Evolutionary conservation across 129 eudicot species (phyloP), one percentile per base, ranked within the genome.

Genomic region (Solidago caesia): DNA sequence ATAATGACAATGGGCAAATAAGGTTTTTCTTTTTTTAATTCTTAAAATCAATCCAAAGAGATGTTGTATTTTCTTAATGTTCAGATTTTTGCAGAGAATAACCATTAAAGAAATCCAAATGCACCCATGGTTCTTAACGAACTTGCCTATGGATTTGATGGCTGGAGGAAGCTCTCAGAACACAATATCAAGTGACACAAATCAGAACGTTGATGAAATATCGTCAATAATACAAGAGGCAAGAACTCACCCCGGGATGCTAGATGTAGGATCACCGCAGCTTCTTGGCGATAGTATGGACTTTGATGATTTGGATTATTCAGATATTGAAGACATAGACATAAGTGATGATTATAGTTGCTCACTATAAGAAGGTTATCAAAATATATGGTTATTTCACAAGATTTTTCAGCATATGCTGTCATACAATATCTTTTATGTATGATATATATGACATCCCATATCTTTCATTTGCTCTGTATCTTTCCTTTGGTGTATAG

Each of bases 81-180:
- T 48, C 8, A 27, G 26, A 15, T 67, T 14, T 78, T 61, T 62
- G 76, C 75, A 89, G 95, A 84, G 95, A 82, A 84, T 89, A 79
- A 89, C 82, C 10, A 74, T 89, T 62, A 81, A 75, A 21, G 95
- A 89, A 72, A 89, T 86, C 21, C 86, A 79, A 75, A 84, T 26
- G 52, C 95, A 89, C 44, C 91, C 89, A 51, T 86, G 95, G 95
- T 89, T 81, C 70, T 58, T 84, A 82, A 82, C 59, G 72, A 89
- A 89, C 85, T 86, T 89, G 82, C 91, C 95, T 5, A 49, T 78
- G n/a, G 95, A 89, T 72, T 71, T 86, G 44, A 58, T 66, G 77
- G 69, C 63, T 5, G 90, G 85, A 66, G 88, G 82, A 84, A 79
- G 85, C 84, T 81, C 81, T 59, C 82, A 77, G 52, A 64, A 62